Evolutionary conservation across 2,329 filamentous ascomycete species (phyloP).

Genomic region (Seiridium unicorne): DNA sequence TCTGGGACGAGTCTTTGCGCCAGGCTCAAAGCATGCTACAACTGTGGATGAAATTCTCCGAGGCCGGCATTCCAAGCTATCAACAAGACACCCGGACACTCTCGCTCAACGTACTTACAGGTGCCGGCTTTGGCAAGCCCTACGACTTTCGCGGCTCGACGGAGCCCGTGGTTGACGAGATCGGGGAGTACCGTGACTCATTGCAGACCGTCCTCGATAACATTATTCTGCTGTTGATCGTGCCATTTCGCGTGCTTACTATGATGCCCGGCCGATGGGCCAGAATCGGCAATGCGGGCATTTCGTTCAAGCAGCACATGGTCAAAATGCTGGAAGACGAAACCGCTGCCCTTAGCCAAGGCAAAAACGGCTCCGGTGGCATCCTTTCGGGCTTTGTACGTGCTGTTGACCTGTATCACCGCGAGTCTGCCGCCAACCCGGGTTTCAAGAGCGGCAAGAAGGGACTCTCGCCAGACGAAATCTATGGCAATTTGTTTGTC

Average conservation of each 20-base stretch:
- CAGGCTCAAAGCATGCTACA: conserved; percentile 21
- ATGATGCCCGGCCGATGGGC: conserved; percentile 16
- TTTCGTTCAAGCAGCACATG: conserved; percentile 18
- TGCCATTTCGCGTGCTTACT: conserved; percentile 3
- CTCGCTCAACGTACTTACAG: conserved; percentile 26
- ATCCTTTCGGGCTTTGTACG: neutral
- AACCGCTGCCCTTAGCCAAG: conserved; percentile 11
- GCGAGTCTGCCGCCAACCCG: conserved; percentile 10
- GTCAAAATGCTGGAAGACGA: conserved; percentile 20
- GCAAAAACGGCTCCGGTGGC: neutral
- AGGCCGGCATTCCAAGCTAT: conserved; percentile 9
- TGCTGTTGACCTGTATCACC: conserved; percentile 13
- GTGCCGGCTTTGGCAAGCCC: conserved; percentile 19
- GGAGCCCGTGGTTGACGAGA: neutral
- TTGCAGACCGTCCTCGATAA: conserved; percentile 25
- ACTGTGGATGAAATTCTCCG: conserved; percentile 13
- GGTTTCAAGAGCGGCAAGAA: neutral
- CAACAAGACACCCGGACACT: conserved; percentile 21
- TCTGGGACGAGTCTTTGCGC: conserved; percentile 24
- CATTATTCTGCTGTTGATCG: conserved; percentile 13
- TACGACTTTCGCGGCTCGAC: conserved; percentile 18
- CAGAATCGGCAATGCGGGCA: neutral
- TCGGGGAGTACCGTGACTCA: conserved; percentile 19
- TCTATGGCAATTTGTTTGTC: conserved; percentile 24
- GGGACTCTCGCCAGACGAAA: conserved; percentile 11